These are phyloP conservation scores for Diaporthe caulivora DNA, from an alignment of 2,329 filamentous ascomycete species.

Conservation along the genomic window DNA sequence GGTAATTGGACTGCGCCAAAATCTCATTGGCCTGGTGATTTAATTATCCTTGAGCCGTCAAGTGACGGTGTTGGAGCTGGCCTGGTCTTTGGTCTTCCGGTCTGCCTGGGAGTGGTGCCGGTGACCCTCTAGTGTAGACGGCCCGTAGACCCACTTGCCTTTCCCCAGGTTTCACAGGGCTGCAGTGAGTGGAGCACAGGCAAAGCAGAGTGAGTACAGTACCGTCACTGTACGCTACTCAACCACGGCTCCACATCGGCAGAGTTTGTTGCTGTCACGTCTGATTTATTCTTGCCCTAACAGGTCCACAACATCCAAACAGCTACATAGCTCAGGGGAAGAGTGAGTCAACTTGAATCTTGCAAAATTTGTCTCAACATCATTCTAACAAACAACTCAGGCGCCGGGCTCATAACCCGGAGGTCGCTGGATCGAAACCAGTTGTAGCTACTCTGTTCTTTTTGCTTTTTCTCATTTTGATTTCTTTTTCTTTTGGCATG, in stretches of 20 bases:
- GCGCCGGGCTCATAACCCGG: constrained; percentile 42
- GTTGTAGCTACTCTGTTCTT: constrained; percentile 35
- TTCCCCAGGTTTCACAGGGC: constrained; percentile 18
- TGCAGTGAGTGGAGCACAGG: constrained; percentile 1
- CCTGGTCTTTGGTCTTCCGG: not conserved
- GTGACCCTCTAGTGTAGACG: not conserved
- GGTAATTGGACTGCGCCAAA: not conserved
- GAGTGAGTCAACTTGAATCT: constrained; percentile 30
- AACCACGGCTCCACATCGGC: not conserved
- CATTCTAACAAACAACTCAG: constrained; percentile 13
- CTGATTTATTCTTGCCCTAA: not conserved
- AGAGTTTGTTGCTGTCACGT: constrained; percentile 3
- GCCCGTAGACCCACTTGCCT: constrained; percentile 21
- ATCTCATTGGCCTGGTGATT: not conserved
- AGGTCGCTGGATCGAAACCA: constrained; percentile 41
- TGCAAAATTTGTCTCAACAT: not conserved
- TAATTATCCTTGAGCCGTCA: not conserved
- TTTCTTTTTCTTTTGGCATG: not conserved
- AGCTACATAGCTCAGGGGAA: constrained; percentile 40
- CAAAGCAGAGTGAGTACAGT: no score
- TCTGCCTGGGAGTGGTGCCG: not conserved
- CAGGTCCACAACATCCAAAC: not conserved
- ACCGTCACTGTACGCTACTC: not conserved
- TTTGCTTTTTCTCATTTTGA: constrained; percentile 14
- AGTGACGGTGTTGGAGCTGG: not conserved